Evolutionary conservation across 2,329 filamentous ascomycete species (phyloP), one percentile per base, ranked within the genome.

Genomic region (Amesomyces nigricolor): DNA sequence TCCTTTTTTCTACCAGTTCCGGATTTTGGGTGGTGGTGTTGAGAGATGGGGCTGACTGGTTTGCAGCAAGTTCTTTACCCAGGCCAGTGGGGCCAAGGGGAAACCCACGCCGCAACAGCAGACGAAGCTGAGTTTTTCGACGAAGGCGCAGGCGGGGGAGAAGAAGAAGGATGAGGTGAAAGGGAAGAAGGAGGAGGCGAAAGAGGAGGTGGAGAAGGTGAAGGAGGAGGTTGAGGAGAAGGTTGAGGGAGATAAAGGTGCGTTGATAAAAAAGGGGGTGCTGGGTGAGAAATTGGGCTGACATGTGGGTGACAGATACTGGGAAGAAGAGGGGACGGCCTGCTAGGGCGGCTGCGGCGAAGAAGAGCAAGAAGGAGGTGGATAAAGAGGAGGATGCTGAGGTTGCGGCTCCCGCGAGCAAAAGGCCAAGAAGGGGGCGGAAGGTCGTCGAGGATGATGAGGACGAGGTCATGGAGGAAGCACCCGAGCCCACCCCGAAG

Each of bases 31-130:
- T 13, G 37, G 9, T 35, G 14, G 2, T 10, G 43, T 4, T 42
- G 19, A n/a, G 35, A 49, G 17, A 35, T 46, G 26, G 56, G 43
- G 47, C 59, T 64, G 56, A 65, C 57, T n/a, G 7, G 45, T 17
- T 9, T 59, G 54, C 61, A 97, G 92, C 59, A 94, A 92, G 69
- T 96, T 96, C 74, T 95, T 96, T 68, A 83, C 83, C 17, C 79
- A 82, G 42, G 77, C 80, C 26, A 82, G 82, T 64, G 85, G 83
- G 49, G 70, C 78, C 5, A 80, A 79, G 62, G 71, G 79, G 0
- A 75, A 79, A 62, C 71, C 79, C 0, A 74, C 80, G 16, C 81
- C 83, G 11, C 78, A 80, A 38, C 87, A 90, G 68, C 90, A 96
- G 70, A 86, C 88, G 1, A 94, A 85, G 63, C 74, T 95, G 39